Percentiles rank a stretch among this genome's conserved stretches.
Conservation (phyloP, 139 green algal genomes). For the Chlamydomonas incerta region DNA sequence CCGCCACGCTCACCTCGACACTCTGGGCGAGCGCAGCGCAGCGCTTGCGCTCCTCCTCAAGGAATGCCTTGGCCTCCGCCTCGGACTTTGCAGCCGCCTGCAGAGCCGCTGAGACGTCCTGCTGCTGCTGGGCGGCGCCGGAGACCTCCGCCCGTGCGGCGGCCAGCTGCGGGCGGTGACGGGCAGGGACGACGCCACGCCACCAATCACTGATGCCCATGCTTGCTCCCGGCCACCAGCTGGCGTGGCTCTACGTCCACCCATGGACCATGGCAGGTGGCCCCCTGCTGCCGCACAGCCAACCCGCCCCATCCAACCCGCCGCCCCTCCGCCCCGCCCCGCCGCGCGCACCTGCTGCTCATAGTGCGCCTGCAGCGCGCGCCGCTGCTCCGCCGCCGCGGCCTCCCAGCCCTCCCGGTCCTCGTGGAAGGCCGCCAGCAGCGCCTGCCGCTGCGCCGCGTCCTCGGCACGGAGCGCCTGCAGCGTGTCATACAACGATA, state of each 20-base stretch:
- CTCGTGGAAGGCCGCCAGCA: constrained; percentile 26
- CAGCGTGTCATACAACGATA: no score
- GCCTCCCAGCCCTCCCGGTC: constrained; percentile 25
- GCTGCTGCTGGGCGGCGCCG: not conserved
- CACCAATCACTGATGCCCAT: no score
- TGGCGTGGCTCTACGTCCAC: no score
- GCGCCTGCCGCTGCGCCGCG: not conserved
- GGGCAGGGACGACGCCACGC: no score
- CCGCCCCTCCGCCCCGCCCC: no score
- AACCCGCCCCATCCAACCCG: no score
- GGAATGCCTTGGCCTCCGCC: not conserved
- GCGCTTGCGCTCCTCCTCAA: not conserved
- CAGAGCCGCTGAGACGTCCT: not conserved
- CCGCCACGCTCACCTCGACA: no score
- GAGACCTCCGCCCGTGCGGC: not conserved
- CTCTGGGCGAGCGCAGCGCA: no score
- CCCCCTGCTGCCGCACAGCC: no score
- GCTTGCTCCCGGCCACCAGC: no score
- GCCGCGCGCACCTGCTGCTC: constrained; percentile 14
- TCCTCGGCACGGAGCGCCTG: constrained; percentile 1
- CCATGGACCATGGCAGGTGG: no score
- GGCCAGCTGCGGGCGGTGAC: no score
- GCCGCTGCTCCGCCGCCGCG: not conserved
- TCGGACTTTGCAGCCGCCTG: not conserved
- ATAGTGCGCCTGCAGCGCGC: not conserved